These are phyloP conservation scores for Exophiala calicioides DNA, from an alignment of 2,329 filamentous ascomycete species.

Conservation along the genomic window DNA sequence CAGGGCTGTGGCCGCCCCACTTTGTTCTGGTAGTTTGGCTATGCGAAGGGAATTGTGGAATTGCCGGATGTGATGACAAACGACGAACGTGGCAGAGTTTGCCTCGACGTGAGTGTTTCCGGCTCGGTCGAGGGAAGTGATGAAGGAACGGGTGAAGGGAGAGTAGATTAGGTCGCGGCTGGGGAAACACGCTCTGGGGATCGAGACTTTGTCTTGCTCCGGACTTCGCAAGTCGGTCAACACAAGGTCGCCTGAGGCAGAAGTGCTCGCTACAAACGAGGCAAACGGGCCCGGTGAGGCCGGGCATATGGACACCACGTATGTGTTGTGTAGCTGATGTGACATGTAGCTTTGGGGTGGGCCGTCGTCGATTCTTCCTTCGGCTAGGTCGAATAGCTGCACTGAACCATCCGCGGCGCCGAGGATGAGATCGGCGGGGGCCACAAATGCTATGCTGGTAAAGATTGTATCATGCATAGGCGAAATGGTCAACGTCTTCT, in stretches of 20 bases:
- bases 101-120: slow-evolving; percentile 21
- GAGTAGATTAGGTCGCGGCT: slow-evolving; percentile 55
- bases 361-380: slow-evolving; percentile 19
- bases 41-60: slow-evolving; percentile 43
- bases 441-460: slow-evolving; percentile 60
- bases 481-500: slow-evolving; percentile 12
- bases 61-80: slow-evolving; percentile 27
- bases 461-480: slow-evolving; percentile 55
- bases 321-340: slow-evolving; percentile 42
- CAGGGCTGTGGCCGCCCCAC: slow-evolving; percentile 38
- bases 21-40: slow-evolving; percentile 46
- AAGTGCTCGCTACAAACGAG: slow-evolving; percentile 53
- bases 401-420: slow-evolving; percentile 60
- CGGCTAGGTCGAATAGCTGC: slow-evolving; percentile 51
- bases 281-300: slow-evolving; percentile 57
- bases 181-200: slow-evolving; percentile 44
- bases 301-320: slow-evolving; percentile 48
- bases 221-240: slow-evolving; percentile 55
- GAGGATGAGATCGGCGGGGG: slow-evolving; percentile 55
- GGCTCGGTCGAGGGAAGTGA: slow-evolving; percentile 33
- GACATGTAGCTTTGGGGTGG: slow-evolving; percentile 13
- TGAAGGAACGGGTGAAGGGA: slow-evolving; percentile 55
- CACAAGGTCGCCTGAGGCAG: slow-evolving; percentile 57
- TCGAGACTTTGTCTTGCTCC: slow-evolving; percentile 18
- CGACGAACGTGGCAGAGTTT: slow-evolving; percentile 19